Base-by-base conservation (phyloP, 2,329 filamentous ascomycete genomes). In the Rutstroemia sp. region DNA sequence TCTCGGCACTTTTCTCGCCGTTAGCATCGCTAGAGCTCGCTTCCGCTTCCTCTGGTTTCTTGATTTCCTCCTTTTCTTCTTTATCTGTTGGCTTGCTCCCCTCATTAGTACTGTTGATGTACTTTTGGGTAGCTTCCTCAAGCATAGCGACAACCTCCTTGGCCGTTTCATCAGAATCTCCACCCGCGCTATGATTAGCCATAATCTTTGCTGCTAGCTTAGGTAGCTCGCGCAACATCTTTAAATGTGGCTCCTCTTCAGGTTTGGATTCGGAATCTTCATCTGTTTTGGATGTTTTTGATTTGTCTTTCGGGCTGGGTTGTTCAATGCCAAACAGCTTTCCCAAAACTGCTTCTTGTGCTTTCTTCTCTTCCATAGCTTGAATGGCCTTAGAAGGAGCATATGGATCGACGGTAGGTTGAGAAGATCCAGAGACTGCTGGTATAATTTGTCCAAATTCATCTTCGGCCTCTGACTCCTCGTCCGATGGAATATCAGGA, bases 381-480 rank as follows among this genome's bases (percentile, higher is more conserved):
- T 74, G 73, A 51, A 77, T 74, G 0, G 68, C 70, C 58, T 76
- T 79, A 10, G 74, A 73, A 3, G 77, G 72, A 2, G 71, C 73
- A 52, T 67, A 74, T 14, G 69, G 63, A 38, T 76, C 75, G 55
- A 44, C 14, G 51, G 51, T 42, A 49, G 34, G 23, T 25, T 23
- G 18, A 7, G 50, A 60, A 52, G 25, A 63, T 49, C 23, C 64
- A 1, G 63, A 57, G 47, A 68, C 62, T 1, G 75, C 73, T n/a
- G 25, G 21, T 44, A 67, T 65, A 5, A 74, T 66, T 8, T 75
- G 72, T 53, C 79, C 74, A 57, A 81, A 79, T 14, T 83, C 80
- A 56, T 82, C 78, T 39, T 83, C 78, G 27, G 74, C 69, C 58
- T 84, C 78, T 5, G 80, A 75, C 50, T 79, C 76, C 41, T 78